Evolutionary conservation across 129 eudicot genomes (phyloP), one percentile per base, ranked within the genome.

Genomic region (Apium graveolens): DNA sequence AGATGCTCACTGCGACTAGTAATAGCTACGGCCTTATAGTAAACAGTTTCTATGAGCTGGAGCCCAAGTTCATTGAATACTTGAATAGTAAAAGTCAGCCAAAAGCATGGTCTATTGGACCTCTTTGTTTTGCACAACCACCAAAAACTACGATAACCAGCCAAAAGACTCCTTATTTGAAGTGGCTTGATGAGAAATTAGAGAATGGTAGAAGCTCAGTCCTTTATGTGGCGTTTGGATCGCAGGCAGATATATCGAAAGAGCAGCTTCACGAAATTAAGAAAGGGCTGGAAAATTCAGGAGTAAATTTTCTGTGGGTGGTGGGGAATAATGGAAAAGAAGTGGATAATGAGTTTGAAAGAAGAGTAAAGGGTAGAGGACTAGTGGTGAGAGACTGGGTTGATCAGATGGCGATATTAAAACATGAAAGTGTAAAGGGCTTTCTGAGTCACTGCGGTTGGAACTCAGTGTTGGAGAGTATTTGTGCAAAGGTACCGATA

Each of bases 361-460:
- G 77, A 8, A 85, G 81, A 55, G 87, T 88, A 5, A 79, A 42
- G 62, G 86, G 35, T 1, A 83, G 86, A 72, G 92, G 89, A 31
- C 32, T 88, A 5, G 65, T 88, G 16, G 89, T 88, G 53, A 83
- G 41, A 39, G 89, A 82, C 55, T 88, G 92, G 92, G 86, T 88
- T 55, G 89, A 86, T 48, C 92, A 88, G 69, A 78, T 66, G 51
- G 83, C 74, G 75, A 81, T 88, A 34, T 80, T 88, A 0, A 81
- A 39, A 29, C 92, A 88, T 27, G 41, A 62, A 74, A 49, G 76
- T 13, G 86, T 88, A 1, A 68, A 41, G 31, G 92, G 92, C 8
- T 88, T 88, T 62, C 17, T 88, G 48, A 88, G 89, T 35, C 91
- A 88, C 31, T 88, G 91, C 20, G 91, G 91, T 1, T 88, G 89